phyloP scores from a whole-genome alignment of 345 rosid genomes.

The Conringia planisiliqua region DNA sequence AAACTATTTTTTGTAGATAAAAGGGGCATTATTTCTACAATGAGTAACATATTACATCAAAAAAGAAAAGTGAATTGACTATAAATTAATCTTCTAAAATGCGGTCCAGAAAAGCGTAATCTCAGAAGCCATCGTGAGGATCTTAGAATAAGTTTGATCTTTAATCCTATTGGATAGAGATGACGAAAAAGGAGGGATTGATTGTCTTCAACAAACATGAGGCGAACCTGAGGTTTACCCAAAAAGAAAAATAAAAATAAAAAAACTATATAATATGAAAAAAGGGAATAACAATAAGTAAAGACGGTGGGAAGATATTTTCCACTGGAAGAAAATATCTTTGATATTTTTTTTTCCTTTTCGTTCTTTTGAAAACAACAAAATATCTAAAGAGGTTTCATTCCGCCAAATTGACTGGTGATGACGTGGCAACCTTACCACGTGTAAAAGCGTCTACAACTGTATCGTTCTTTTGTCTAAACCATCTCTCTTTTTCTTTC shows the following conservation, averaged over 20 bases:
- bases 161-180: not conserved
- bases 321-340: constrained; percentile 17
- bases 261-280: not conserved
- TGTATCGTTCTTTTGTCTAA: constrained; percentile 39
- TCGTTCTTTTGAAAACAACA: not conserved
- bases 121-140: too few relatives aligned
- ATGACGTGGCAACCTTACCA: constrained; percentile 58
- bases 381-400: constrained; percentile 20
- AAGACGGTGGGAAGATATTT: constrained; percentile 31
- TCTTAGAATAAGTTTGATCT: too few relatives aligned
- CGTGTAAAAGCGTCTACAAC: constrained; percentile 73
- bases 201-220: not conserved
- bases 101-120: too few relatives aligned
- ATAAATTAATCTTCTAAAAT: too few relatives aligned
- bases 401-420: not conserved
- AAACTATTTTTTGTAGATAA: too few relatives aligned
- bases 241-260: not conserved
- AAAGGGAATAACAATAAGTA: not conserved
- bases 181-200: not conserved
- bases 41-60: too few relatives aligned
- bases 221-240: not conserved
- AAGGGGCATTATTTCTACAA: too few relatives aligned
- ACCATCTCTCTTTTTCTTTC: not conserved
- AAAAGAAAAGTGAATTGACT: too few relatives aligned
- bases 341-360: constrained; percentile 13